These are phyloP conservation scores for Physcomitrellopsis africana DNA, from an alignment of 225 moss, liverwort and hornwort genomes.

Conservation along the genomic window DNA sequence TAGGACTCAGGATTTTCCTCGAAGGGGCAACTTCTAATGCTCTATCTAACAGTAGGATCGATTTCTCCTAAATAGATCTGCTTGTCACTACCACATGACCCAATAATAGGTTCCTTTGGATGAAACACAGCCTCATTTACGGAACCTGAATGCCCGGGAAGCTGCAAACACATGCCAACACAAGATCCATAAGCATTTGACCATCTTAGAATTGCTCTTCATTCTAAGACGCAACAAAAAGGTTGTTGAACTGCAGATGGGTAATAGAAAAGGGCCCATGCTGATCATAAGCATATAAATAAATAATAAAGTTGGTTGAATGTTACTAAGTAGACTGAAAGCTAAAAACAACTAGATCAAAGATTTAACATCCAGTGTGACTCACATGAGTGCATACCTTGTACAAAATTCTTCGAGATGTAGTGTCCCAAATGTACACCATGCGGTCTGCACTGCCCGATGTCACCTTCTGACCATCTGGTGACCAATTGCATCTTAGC, in stretches of 20 bases:
- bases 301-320: slow-evolving; percentile 12
- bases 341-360: not conserved
- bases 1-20: not conserved
- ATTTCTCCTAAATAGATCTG: slow-evolving; percentile 90
- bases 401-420: slow-evolving; percentile 83
- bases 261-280: not conserved
- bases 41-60: slow-evolving; percentile 68
- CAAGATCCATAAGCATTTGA: not conserved
- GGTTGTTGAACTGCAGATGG: not conserved
- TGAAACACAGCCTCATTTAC: slow-evolving; percentile 96
- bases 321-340: slow-evolving; percentile 12
- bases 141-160: slow-evolving; percentile 90
- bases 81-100: slow-evolving; percentile 92
- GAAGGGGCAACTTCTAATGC: not conserved
- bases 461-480: slow-evolving; percentile 71
- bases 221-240: slow-evolving; percentile 6
- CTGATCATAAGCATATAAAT: not conserved
- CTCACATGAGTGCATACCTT: slow-evolving; percentile 51
- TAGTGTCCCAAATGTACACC: slow-evolving; percentile 84
- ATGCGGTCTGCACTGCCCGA: slow-evolving; percentile 66
- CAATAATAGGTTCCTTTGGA: slow-evolving; percentile 92
- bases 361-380: not conserved
- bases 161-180: slow-evolving; percentile 45
- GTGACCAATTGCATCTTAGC: slow-evolving; percentile 65
- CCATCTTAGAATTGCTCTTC: not conserved